Evolutionary conservation across 2,329 filamentous ascomycete genomes (phyloP).

Genomic region (Coleophoma crateriformis): DNA sequence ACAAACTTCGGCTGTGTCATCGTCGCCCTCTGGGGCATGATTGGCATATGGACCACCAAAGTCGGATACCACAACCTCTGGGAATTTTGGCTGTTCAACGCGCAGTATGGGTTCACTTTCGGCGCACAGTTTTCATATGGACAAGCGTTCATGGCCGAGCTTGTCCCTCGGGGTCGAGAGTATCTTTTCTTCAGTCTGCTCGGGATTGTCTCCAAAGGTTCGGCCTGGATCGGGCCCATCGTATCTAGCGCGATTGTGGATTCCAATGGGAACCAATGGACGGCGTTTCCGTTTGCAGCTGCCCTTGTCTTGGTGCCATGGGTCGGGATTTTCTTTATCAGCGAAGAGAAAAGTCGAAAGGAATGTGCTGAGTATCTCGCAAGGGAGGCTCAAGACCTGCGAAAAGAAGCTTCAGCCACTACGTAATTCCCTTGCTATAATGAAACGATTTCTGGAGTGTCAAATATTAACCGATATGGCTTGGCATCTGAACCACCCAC

Average conservation of each 20-base stretch:
- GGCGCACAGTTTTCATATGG: slow-evolving; percentile 24
- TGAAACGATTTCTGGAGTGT: too few relatives aligned
- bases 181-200: slow-evolving; percentile 26
- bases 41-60: slow-evolving; percentile 24
- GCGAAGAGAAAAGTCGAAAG: slow-evolving; percentile 19
- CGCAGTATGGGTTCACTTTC: slow-evolving; percentile 19
- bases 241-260: slow-evolving; percentile 24
- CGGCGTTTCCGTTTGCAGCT: slow-evolving; percentile 21
- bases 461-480: too few relatives aligned
- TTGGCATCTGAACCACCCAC: too few relatives aligned
- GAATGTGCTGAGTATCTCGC: slow-evolving; percentile 24
- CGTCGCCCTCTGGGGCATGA: slow-evolving; percentile 22
- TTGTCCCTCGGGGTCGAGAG: slow-evolving; percentile 23
- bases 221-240: slow-evolving; percentile 25
- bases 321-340: slow-evolving; percentile 24
- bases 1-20: slow-evolving; percentile 21
- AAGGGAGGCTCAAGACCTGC: slow-evolving; percentile 15
- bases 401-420: slow-evolving; percentile 10
- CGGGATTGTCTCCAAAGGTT: slow-evolving; percentile 25
- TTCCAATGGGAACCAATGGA: slow-evolving; percentile 21
- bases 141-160: slow-evolving; percentile 25
- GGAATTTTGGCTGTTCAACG: slow-evolving; percentile 26
- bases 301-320: slow-evolving; percentile 23
- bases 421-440: too few relatives aligned
- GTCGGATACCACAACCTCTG: slow-evolving; percentile 24